Conservation (phyloP, 805 yeast species). For the Helenozyma rhizophorensis region DNA sequence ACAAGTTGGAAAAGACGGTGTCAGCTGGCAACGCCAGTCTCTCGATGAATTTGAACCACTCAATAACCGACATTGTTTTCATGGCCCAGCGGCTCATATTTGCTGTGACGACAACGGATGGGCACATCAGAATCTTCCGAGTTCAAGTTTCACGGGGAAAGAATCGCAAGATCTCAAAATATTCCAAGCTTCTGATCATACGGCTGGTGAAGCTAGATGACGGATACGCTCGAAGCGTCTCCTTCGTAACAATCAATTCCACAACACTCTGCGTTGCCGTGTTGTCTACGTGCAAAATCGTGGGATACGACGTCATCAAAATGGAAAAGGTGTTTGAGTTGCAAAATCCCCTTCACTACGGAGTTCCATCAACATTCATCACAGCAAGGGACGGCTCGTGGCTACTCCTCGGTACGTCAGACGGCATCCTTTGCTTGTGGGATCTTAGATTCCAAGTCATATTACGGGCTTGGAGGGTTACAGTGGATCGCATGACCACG, state of each 20-base stretch:
- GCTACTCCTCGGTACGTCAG: conserved; percentile 69
- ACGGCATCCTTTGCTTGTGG: conserved; percentile 77
- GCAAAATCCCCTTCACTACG: conserved; percentile 59
- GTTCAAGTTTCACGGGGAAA: conserved; percentile 33
- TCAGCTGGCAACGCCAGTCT: conserved; percentile 34
- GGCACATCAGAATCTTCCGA: conserved; percentile 36
- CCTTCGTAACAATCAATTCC: conserved; percentile 36
- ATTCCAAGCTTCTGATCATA: conserved; percentile 17
- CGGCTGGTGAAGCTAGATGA: conserved; percentile 15
- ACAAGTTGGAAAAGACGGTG: conserved; percentile 56
- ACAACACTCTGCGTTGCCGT: conserved; percentile 43
- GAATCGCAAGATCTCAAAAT: conserved; percentile 27
- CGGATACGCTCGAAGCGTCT: conserved; percentile 43
- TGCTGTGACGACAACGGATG: conserved; percentile 50
- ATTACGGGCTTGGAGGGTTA: conserved; percentile 60
- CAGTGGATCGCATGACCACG: conserved; percentile 22
- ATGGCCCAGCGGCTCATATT: conserved; percentile 54
- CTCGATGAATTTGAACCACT: conserved; percentile 43
- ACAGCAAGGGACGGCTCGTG: conserved; percentile 54
- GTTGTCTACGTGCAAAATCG: conserved; percentile 50
- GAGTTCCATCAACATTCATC: conserved; percentile 58
- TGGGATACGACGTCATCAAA: conserved; percentile 54
- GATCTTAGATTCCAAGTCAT: conserved; percentile 65
- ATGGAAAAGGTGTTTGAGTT: conserved; percentile 43
- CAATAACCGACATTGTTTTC: conserved; percentile 48